Base-by-base conservation (phyloP, 352 stramenopile genomes). In the Phytophthora boehmeriae region DNA sequence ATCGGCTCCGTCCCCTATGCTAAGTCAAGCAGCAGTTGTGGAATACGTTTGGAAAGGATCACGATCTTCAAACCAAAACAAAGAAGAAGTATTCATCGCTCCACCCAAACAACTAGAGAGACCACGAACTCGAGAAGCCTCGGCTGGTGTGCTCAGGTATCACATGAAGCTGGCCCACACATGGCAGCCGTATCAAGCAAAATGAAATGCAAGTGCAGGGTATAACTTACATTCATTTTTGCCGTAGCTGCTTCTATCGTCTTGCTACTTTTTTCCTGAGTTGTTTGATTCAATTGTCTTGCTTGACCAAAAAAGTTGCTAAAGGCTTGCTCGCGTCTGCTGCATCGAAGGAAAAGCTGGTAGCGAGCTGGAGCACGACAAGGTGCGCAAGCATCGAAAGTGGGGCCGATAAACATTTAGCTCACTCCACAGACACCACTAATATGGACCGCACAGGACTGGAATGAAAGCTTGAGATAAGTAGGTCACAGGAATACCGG, bases 161-260 rank as follows among this genome's bases (percentile, higher is more conserved):
- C 80, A 90, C 63, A 65, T 90, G 22, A 85, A 83, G 51, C 74
- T 90, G 36, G 80, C 78, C 0, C 80, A 90, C 45, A 75, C 79
- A 19, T 89, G 78, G 83, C 68, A 74, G 52, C 71, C 62, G 43
- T 64, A 71, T 9, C 49, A 60, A 16, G 46, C 54, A 11, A 34
- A 27, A 52, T 73, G 53, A 58, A 17, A n/a, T 53, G 25, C 25
- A 30, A 30, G 6, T 30, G 25, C 25, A 30, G 25, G 25, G 25
- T 30, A 68, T 75, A 75, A 71, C 63, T 76, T 76, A 76, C 68
- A 70, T 73, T 76, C 46, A 73, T 70, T 68, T 30, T 60, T 49
- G 20, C 17, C 39, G 30, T 62, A 39, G 49, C 38, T 54, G 57
- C 63, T 72, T 72, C 63, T 73, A 63, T 73, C 63, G 44, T 52